Base-by-base conservation (phyloP, 495 filamentous ascomycete genomes). In the Aspergillus bridgeri region DNA sequence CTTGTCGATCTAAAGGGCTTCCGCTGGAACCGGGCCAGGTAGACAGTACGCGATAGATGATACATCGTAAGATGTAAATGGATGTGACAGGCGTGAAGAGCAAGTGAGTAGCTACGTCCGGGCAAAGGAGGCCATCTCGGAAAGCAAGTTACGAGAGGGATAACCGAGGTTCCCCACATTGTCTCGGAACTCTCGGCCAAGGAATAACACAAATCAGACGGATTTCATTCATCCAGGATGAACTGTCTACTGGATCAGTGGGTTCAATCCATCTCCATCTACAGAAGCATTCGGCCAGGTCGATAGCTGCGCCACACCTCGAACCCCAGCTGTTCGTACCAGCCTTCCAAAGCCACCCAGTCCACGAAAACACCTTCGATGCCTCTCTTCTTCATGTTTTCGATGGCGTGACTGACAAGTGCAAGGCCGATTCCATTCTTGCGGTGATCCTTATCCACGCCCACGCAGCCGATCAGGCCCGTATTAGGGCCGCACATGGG, bases 261-360 rank as follows among this genome's bases (percentile, higher is more conserved):
- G n/a, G n/a, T 9, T 7, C 27, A 38, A 15, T 15, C 33, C 33
- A 38, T 3, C 17, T 11, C 9, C 3, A 15, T 15, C 33, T 38
- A 38, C 33, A 38, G 33, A 13, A 15, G 11, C 48, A 72, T 67
- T 54, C 69, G 64, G 0, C 72, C 76, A 3, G 69, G 66, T 25
- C 71, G 61, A 62, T 81, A 82, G 25, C 75, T 75, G 42, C 77
- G 66, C 69, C 72, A 76, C 8, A 65, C 65, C 56, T 68, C 48
- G 58, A 80, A 81, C 3, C 79, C 79, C 18, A 80, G 50, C 47
- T 74, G 69, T 62, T 80, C 79, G 64, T 82, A 82, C 64, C 73
- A 82, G 8, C 75, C 78, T 19, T 79, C 70, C 44, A 78, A 59
- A 19, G 69, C 72, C 18, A 81, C 79, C 75, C 75, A 80, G 50